These are phyloP conservation scores for Scheffersomyces segobiensis DNA, from an alignment of 1,139 yeast genomes.

Conservation along the genomic window DNA sequence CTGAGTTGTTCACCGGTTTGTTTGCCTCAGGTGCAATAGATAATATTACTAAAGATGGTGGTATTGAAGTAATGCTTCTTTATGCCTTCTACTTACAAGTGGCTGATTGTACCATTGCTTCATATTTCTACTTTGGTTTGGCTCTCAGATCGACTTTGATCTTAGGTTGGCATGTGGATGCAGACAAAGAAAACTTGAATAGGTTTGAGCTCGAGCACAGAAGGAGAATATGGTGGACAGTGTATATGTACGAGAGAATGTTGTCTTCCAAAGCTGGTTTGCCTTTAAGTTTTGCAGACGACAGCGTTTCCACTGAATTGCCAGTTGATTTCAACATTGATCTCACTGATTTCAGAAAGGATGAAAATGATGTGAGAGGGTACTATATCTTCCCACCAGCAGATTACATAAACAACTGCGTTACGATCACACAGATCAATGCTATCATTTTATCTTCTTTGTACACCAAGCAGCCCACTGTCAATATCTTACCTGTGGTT, in stretches of 20 bases:
- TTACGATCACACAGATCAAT: constrained; percentile 77
- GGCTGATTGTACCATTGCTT: constrained; percentile 81
- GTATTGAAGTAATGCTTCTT: constrained; percentile 74
- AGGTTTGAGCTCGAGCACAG: constrained; percentile 76
- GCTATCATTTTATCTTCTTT: constrained; percentile 71
- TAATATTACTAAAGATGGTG: constrained; percentile 74
- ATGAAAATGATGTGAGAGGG: constrained; percentile 50
- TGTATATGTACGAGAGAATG: constrained; percentile 86
- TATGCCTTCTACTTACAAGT: constrained; percentile 84
- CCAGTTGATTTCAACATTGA: constrained; percentile 72
- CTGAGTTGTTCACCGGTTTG: constrained; percentile 70
- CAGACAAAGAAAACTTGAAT: constrained; percentile 63
- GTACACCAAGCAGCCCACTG: constrained; percentile 75
- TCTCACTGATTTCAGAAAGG: constrained; percentile 50
- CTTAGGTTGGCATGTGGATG: constrained; percentile 83
- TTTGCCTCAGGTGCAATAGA: constrained; percentile 81
- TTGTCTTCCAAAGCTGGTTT: constrained; percentile 82
- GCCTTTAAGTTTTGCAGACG: constrained; percentile 77
- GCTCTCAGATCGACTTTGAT: constrained; percentile 75
- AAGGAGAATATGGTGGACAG: constrained; percentile 89
- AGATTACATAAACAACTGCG: constrained; percentile 76
- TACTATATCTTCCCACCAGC: constrained; percentile 80
- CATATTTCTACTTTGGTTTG: constrained; percentile 77
- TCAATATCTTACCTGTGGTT: constrained; percentile 72
- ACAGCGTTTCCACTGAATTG: constrained; percentile 71